Evolutionary conservation across 805 yeast genomes (phyloP).

Genomic region (Ogataea dorogensis): DNA sequence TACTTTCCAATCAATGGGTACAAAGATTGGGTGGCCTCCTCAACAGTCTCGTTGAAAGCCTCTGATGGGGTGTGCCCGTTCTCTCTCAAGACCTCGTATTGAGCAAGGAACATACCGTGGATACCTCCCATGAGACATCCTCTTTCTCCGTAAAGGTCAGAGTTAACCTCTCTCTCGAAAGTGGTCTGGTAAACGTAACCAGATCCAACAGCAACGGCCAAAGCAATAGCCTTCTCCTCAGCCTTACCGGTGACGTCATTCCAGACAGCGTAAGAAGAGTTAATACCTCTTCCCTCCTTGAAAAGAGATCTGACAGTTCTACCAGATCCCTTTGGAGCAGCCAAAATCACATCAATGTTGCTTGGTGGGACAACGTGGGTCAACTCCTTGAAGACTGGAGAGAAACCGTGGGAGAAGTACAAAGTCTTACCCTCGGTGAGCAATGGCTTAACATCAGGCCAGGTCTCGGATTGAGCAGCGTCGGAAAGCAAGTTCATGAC

Average conservation of each 20-base stretch:
- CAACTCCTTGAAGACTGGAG: slow-evolving; percentile 97
- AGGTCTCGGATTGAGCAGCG: slow-evolving; percentile 99
- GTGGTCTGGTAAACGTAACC: slow-evolving; percentile 99
- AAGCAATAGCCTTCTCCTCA: slow-evolving; percentile 97
- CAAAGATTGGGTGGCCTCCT: slow-evolving; percentile 99
- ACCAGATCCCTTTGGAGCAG: slow-evolving; percentile 99
- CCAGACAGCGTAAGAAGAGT: slow-evolving; percentile 99
- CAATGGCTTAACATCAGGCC: slow-evolving; percentile 83
- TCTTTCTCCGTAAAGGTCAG: slow-evolving; percentile 99
- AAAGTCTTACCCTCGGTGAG: slow-evolving; percentile 96
- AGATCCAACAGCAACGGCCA: slow-evolving; percentile 98
- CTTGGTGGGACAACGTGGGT: slow-evolving; percentile 95
- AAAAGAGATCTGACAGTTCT: slow-evolving; percentile 98
- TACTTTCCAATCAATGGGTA: slow-evolving; percentile 98
- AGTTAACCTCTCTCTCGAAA: slow-evolving; percentile 98
- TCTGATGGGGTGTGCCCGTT: slow-evolving; percentile 99
- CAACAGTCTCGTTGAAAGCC: slow-evolving; percentile 99
- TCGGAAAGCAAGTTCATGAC: slow-evolving; percentile 98
- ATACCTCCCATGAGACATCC: slow-evolving; percentile 99
- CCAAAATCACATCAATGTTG: slow-evolving; percentile 94
- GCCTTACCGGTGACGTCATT: slow-evolving; percentile 99
- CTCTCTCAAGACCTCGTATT: slow-evolving; percentile 99
- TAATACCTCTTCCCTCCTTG: slow-evolving; percentile 99
- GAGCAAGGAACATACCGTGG: slow-evolving; percentile 99
- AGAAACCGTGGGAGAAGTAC: slow-evolving; percentile 99